Conservation (phyloP, 2,329 filamentous ascomycete genomes). For the Fusarium begoniae region DNA sequence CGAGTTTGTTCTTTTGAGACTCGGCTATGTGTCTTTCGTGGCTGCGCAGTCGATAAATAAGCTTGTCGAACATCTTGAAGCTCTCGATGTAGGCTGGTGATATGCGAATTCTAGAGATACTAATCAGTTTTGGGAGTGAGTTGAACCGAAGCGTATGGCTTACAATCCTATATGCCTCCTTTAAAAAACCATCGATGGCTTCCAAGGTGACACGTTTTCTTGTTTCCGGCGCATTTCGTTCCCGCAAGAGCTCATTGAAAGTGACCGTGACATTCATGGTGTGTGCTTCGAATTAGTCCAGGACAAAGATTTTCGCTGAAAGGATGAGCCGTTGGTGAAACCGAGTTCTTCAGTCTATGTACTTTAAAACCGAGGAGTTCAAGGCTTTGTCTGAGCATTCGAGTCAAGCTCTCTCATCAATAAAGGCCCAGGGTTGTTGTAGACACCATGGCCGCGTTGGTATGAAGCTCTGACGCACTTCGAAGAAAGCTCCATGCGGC, state of each 20-base stretch:
- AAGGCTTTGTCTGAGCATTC: conserved; percentile 16
- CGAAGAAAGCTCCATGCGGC: conserved; percentile 19
- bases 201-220: conserved; percentile 54
- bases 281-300: conserved; percentile 20
- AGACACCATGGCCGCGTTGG: conserved; percentile 40
- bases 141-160: conserved; percentile 44
- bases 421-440: conserved; percentile 32
- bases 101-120: conserved; percentile 77
- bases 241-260: conserved; percentile 74
- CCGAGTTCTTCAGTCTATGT: not conserved
- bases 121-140: conserved; percentile 25
- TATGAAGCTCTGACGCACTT: conserved; percentile 37
- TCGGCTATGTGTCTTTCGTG: conserved; percentile 64
- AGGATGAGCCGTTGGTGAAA: not conserved
- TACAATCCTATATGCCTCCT: conserved; percentile 94
- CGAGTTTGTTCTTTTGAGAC: conserved; percentile 57
- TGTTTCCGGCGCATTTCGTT: conserved; percentile 62
- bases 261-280: conserved; percentile 71
- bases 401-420: conserved; percentile 16
- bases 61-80: conserved; percentile 85
- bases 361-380: not conserved
- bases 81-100: conserved; percentile 80
- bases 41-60: conserved; percentile 84
- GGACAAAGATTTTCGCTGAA: conserved; percentile 1
- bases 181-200: conserved; percentile 84